Conservation (phyloP, 345 rosid genomes). For the Kernera saxatilis region DNA sequence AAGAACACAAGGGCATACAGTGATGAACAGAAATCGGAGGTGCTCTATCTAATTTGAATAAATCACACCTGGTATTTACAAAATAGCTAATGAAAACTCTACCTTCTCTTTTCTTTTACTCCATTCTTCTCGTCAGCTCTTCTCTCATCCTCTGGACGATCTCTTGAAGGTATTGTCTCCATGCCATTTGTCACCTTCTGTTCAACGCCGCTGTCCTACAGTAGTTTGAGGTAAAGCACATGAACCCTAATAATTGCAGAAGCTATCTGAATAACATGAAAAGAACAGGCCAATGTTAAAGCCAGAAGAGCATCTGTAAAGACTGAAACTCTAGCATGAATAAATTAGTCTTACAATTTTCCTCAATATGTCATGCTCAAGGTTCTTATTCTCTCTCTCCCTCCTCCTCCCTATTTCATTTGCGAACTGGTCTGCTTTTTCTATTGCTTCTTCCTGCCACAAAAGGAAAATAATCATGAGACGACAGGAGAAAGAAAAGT, state of each 20-base stretch:
- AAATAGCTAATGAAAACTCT: constrained; percentile 1
- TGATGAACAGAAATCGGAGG: not conserved
- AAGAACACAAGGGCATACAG: not conserved
- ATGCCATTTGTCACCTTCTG: constrained; percentile 37
- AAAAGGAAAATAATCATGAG: constrained; percentile 3
- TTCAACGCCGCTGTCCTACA: constrained; percentile 81
- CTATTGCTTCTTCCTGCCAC: constrained; percentile 52
- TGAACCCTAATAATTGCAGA: constrained; percentile 99
- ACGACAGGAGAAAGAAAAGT: not conserved
- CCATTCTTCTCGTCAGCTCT: constrained; percentile 52
- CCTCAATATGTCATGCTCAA: constrained; percentile 43
- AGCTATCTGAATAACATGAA: constrained; percentile 89
- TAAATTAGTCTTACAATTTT: constrained; percentile 69
- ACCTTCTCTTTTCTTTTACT: constrained; percentile 61
- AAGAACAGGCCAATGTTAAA: constrained; percentile 73
- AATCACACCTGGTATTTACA: not conserved
- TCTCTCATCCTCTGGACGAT: constrained; percentile 40
- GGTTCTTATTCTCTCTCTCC: constrained; percentile 56
- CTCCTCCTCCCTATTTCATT: constrained; percentile 62
- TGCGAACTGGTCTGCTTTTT: constrained; percentile 39
- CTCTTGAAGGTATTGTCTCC: constrained; percentile 45
- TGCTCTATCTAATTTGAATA: not conserved
- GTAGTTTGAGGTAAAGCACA: constrained; percentile 99
- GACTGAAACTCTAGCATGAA: constrained; percentile 64
- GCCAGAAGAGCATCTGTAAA: constrained; percentile 39